Evolutionary conservation across 495 filamentous ascomycete genomes (phyloP).

Genomic region (Articulospora tetracladia): DNA sequence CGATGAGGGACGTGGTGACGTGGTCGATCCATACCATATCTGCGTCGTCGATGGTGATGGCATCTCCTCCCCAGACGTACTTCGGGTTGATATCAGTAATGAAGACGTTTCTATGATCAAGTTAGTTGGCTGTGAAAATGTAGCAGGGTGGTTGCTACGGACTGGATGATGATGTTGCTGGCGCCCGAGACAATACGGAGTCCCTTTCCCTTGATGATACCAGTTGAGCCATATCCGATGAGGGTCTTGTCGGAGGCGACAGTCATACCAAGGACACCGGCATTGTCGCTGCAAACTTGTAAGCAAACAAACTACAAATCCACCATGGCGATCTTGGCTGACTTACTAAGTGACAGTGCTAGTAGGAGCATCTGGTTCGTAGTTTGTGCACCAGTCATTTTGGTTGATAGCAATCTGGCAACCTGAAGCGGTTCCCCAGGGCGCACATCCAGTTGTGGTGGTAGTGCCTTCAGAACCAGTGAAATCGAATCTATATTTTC

Average conservation of each 20-base stretch:
- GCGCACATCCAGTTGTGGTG: constrained; percentile 38
- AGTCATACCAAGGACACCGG: constrained; percentile 27
- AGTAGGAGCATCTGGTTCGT: neutral
- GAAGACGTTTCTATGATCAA: constrained; percentile 12
- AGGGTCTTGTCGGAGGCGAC: constrained; percentile 34
- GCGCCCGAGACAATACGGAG: constrained; percentile 33
- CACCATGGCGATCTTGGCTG: constrained; percentile 18
- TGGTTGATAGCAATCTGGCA: constrained; percentile 44
- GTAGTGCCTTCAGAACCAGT: constrained; percentile 36
- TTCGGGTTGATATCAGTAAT: constrained; percentile 32
- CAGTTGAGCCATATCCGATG: constrained; percentile 28
- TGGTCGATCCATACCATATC: constrained; percentile 38
- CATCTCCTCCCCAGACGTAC: constrained; percentile 38
- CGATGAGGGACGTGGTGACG: constrained; percentile 41
- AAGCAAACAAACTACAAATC: constrained; percentile 35
- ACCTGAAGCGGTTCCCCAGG: constrained; percentile 22
- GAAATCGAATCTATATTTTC: constrained; percentile 35
- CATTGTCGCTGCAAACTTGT: constrained; percentile 25
- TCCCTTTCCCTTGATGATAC: constrained; percentile 36
- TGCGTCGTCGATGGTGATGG: constrained; percentile 29
- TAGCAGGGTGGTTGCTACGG: constrained; percentile 1
- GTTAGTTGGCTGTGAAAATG: neutral
- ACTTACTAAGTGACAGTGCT: constrained; percentile 1
- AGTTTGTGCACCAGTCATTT: constrained; percentile 9
- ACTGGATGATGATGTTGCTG: constrained; percentile 35